Conservation (phyloP, 495 filamentous ascomycete genomes). For the Lentithecium fluviatile region DNA sequence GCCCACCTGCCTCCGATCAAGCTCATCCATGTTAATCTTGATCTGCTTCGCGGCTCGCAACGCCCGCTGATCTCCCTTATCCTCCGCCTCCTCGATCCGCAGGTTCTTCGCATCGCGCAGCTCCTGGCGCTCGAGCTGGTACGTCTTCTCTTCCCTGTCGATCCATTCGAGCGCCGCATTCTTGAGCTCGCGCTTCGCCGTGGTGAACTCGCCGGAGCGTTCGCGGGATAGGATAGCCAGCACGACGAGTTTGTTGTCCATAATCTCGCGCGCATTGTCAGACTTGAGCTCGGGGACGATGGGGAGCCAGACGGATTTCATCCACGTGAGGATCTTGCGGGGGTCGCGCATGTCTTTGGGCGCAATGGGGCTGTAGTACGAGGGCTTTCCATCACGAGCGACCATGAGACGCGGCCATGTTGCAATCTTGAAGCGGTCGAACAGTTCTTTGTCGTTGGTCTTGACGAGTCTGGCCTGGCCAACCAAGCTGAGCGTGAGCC, state of each 20-base stretch:
- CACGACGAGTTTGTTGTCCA: constrained; percentile 90
- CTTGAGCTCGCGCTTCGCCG: constrained; percentile 85
- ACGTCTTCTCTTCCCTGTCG: constrained; percentile 86
- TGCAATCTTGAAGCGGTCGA: constrained; percentile 83
- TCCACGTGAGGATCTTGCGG: constrained; percentile 79
- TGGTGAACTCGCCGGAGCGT: constrained; percentile 72
- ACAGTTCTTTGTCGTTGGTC: constrained; percentile 70
- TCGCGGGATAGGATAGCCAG: constrained; percentile 83
- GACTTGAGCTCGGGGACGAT: constrained; percentile 93
- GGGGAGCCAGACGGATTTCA: constrained; percentile 95
- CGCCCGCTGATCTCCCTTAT: constrained; percentile 84
- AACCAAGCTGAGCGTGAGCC: constrained; percentile 78
- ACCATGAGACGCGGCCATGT: constrained; percentile 93
- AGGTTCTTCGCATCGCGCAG: constrained; percentile 91
- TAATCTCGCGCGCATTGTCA: constrained; percentile 87
- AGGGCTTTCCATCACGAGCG: constrained; percentile 81
- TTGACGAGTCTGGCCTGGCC: constrained; percentile 91
- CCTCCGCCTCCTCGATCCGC: constrained; percentile 93
- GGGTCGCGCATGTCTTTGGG: constrained; percentile 89
- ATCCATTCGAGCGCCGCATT: constrained; percentile 96
- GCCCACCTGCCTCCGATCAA: constrained; percentile 81
- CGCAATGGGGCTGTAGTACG: constrained; percentile 78
- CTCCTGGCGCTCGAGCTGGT: constrained; percentile 88
- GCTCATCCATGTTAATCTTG: constrained; percentile 80
- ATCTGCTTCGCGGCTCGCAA: constrained; percentile 87